Percentiles rank a stretch among this genome's conserved stretches.
These are phyloP conservation scores for Pterulicium gracile DNA, from an alignment of 1,284 basidiomycete species.

Conservation along the genomic window DNA sequence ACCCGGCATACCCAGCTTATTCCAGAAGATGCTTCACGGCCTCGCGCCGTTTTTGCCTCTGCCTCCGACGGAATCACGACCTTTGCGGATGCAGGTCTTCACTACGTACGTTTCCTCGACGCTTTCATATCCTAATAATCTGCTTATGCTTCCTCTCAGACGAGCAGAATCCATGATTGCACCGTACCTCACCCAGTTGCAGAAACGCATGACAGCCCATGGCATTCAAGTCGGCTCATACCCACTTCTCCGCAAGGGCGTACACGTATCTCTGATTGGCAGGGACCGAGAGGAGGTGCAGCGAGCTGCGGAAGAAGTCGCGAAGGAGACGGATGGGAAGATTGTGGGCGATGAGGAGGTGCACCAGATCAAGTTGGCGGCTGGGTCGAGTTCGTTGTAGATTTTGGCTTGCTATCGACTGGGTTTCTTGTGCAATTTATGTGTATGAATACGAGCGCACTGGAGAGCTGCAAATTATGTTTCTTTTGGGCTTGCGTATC, in stretches of 20 bases:
- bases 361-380: not conserved
- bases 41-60: constrained; percentile 68
- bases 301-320: constrained; percentile 61
- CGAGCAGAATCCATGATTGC: constrained; percentile 83
- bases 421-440: too few relatives aligned
- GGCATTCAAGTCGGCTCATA: constrained; percentile 82
- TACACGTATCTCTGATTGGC: constrained; percentile 75
- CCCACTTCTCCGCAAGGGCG: constrained; percentile 53
- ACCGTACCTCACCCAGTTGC: constrained; percentile 75
- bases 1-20: constrained; percentile 84
- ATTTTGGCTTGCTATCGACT: too few relatives aligned
- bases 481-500: too few relatives aligned
- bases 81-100: constrained; percentile 68
- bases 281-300: constrained; percentile 41
- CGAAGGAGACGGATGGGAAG: constrained; percentile 41
- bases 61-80: constrained; percentile 59
- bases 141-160: constrained; percentile 25
- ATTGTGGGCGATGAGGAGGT: constrained; percentile 54
- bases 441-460: too few relatives aligned
- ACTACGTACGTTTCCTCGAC: constrained; percentile 43
- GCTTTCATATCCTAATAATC: constrained; percentile 5
- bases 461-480: too few relatives aligned
- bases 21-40: constrained; percentile 69
- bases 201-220: constrained; percentile 62
- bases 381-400: too few relatives aligned